Evolutionary conservation across 2,329 filamentous ascomycete species (phyloP).

Genomic region (Rutstroemia sp.): DNA sequence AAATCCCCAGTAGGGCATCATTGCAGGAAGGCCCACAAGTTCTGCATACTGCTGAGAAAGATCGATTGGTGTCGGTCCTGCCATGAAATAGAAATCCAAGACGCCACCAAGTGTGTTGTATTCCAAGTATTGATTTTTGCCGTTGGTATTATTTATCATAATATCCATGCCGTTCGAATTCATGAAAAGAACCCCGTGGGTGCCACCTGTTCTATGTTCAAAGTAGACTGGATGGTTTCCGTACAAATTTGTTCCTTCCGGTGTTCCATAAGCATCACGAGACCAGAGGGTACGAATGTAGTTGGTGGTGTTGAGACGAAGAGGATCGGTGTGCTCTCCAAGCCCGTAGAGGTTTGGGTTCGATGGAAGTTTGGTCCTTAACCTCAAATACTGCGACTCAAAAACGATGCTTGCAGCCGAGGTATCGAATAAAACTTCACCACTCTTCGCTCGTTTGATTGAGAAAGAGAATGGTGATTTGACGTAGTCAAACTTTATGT

Average conservation of each 20-base stretch:
- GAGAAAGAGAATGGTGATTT: constrained; percentile 55
- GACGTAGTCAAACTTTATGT: constrained; percentile 44
- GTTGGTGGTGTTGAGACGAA: constrained; percentile 49
- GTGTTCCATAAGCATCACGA: constrained; percentile 50
- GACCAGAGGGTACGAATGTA: constrained; percentile 57
- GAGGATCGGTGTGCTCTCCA: constrained; percentile 55
- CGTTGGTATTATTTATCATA: constrained; percentile 56
- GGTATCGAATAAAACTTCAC: constrained; percentile 54
- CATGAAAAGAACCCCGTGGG: constrained; percentile 61
- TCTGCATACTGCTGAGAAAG: constrained; percentile 53
- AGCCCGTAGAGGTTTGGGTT: constrained; percentile 57
- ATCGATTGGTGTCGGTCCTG: constrained; percentile 50
- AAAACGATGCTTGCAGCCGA: constrained; percentile 50
- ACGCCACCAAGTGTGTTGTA: constrained; percentile 75
- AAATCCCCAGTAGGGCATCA: constrained; percentile 59
- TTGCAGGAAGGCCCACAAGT: constrained; percentile 47
- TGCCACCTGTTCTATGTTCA: constrained; percentile 49
- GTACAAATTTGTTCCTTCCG: constrained; percentile 51
- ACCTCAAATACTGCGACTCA: constrained; percentile 55
- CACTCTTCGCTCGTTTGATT: constrained; percentile 40
- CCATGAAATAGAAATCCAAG: constrained; percentile 63
- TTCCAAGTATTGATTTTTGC: constrained; percentile 57
- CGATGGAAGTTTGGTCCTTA: constrained; percentile 51
- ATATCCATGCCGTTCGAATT: constrained; percentile 75
- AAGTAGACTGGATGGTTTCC: constrained; percentile 58